Conservation (phyloP, 2,329 filamentous ascomycete species). For the Aspergillus sp. region DNA sequence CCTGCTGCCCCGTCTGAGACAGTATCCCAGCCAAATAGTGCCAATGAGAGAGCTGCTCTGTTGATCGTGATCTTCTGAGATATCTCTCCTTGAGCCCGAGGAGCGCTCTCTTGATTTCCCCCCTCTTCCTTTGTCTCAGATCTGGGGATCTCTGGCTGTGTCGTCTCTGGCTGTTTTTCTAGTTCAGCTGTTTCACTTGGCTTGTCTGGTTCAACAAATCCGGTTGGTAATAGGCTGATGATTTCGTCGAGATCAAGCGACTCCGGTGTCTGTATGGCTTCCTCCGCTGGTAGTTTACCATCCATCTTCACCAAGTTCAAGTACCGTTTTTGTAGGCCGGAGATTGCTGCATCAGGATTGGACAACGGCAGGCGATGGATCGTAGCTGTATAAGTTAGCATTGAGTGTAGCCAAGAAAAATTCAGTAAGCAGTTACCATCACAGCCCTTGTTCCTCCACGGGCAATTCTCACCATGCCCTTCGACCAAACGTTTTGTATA, state of each 20-base stretch:
- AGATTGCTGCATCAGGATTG: constrained; percentile 54
- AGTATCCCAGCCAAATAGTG: constrained; percentile 70
- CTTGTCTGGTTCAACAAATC: constrained; percentile 12
- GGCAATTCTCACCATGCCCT: constrained; percentile 71
- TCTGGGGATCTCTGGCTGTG: background rate
- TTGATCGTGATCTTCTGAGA: constrained; percentile 38
- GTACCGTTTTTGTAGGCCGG: constrained; percentile 57
- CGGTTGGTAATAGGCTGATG: constrained; percentile 22
- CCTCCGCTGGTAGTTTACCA: constrained; percentile 29
- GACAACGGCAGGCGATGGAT: constrained; percentile 61
- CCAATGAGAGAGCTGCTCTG: constrained; percentile 59
- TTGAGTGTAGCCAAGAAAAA: constrained; percentile 11
- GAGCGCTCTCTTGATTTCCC: constrained; percentile 2
- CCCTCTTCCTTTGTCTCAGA: background rate
- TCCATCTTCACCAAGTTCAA: constrained; percentile 42
- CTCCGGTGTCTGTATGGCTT: constrained; percentile 25
- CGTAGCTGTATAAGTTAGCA: constrained; percentile 40
- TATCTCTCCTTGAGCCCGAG: constrained; percentile 7
- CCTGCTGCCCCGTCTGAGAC: constrained; percentile 41
- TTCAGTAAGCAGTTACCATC: constrained; percentile 52
- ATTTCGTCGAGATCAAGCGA: constrained; percentile 26
- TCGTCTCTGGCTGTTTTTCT: constrained; percentile 2
- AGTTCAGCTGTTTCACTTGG: constrained; percentile 11
- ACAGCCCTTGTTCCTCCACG: constrained; percentile 83
- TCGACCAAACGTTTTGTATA: constrained; percentile 67